Conservation (phyloP, 2,329 filamentous ascomycete genomes). For the Chalara sp. region DNA sequence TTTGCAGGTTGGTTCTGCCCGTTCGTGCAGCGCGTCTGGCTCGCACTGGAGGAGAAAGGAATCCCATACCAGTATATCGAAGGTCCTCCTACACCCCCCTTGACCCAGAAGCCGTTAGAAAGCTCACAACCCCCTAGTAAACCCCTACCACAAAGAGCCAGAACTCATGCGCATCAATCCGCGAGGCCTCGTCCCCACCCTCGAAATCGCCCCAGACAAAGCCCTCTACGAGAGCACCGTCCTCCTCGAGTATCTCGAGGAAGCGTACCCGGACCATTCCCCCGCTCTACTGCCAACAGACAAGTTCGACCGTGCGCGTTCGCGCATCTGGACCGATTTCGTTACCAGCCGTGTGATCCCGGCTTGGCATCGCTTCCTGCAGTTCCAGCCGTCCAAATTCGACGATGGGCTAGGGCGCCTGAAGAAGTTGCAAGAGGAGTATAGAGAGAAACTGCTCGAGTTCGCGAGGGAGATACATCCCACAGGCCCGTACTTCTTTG, state of each 20-base stretch:
- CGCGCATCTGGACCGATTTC: constrained; percentile 75
- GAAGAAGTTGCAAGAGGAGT: constrained; percentile 56
- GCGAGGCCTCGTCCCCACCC: constrained; percentile 66
- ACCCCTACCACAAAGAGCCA: constrained; percentile 69
- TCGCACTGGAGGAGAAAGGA: constrained; percentile 73
- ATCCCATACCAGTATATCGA: constrained; percentile 82
- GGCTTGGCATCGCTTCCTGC: constrained; percentile 66
- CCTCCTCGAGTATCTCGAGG: constrained; percentile 83
- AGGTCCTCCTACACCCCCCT: constrained; percentile 2
- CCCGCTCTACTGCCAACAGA: constrained; percentile 58
- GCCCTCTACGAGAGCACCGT: constrained; percentile 75
- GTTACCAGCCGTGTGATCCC: constrained; percentile 74
- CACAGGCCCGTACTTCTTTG: constrained; percentile 29
- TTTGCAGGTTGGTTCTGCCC: constrained; percentile 78
- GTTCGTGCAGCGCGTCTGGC: constrained; percentile 85
- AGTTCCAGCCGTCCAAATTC: constrained; percentile 45
- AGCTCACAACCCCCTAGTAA: constrained; percentile 35
- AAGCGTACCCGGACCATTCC: constrained; percentile 49
- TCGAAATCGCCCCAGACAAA: constrained; percentile 69
- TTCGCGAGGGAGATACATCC: constrained; percentile 19
- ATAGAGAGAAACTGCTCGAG: constrained; percentile 37
- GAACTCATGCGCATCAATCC: constrained; percentile 70
- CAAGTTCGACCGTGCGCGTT: constrained; percentile 63
- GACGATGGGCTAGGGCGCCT: constrained; percentile 51
- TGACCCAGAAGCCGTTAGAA: too few species aligned